Conservation (phyloP, 192 early-diverging fungal species). For the Coemansia interrupta region DNA sequence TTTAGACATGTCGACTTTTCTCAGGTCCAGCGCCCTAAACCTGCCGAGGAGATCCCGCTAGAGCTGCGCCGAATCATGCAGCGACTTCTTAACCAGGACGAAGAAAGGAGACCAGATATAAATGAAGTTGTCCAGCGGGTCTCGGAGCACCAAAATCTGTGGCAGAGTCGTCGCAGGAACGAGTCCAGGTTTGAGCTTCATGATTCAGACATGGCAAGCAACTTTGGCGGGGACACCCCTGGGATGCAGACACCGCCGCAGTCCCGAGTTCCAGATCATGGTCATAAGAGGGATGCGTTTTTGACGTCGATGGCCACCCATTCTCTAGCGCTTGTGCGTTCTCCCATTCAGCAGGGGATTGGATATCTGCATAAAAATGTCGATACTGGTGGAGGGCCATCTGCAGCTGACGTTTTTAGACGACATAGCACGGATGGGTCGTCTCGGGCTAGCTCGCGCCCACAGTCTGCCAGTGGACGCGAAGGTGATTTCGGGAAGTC, state of each 20-base stretch:
- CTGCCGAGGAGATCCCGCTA: slow-evolving; percentile 27
- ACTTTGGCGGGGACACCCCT: slow-evolving; percentile 20
- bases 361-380: background rate
- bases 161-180: slow-evolving; percentile 29
- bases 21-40: slow-evolving; percentile 14
- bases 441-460: background rate
- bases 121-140: slow-evolving; percentile 26
- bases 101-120: slow-evolving; percentile 40
- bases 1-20: slow-evolving; percentile 51
- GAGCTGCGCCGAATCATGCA: slow-evolving; percentile 42
- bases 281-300: background rate
- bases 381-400: background rate
- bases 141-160: slow-evolving; percentile 27
- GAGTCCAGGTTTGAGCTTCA: slow-evolving; percentile 38
- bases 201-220: slow-evolving; percentile 34
- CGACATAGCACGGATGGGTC: slow-evolving; percentile 21
- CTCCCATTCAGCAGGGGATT: background rate
- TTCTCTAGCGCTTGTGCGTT: slow-evolving; percentile 5
- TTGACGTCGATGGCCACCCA: background rate
- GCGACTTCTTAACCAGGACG: slow-evolving; percentile 34
- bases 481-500: background rate
- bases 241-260: slow-evolving; percentile 13
- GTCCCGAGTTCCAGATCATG: background rate
- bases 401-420: slow-evolving; percentile 6
- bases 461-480: background rate